A percentile compares a stretch with the other conserved stretches of the same genome.
Conservation (phyloP, 2,329 filamentous ascomycete genomes). For the Colletotrichum chrysophilum region DNA sequence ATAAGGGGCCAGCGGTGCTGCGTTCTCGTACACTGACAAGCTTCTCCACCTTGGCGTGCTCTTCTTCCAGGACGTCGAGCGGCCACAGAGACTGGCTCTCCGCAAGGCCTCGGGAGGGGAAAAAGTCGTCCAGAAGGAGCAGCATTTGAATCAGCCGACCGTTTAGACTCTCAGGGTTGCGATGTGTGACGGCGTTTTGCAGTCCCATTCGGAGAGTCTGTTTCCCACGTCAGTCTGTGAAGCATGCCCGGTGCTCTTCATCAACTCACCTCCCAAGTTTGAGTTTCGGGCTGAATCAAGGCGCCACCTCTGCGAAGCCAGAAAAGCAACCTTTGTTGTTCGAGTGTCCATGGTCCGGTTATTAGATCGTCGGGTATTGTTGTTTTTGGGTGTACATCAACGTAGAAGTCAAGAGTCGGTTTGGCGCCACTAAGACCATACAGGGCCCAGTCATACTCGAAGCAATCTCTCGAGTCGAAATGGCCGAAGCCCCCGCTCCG, state of each 20-base stretch:
- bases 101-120: not conserved
- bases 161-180: slow-evolving; percentile 4
- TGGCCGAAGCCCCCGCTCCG: slow-evolving; percentile 28
- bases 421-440: slow-evolving; percentile 7
- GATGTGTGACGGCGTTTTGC: slow-evolving; percentile 13
- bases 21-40: not conserved
- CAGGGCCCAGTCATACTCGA: slow-evolving; percentile 39
- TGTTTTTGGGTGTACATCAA: slow-evolving; percentile 43
- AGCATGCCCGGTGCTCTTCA: not conserved
- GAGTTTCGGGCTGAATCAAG: slow-evolving; percentile 29
- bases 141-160: slow-evolving; percentile 13
- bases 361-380: slow-evolving; percentile 46
- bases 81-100: slow-evolving; percentile 4
- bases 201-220: slow-evolving; percentile 9
- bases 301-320: slow-evolving; percentile 49
- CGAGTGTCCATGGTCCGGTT: slow-evolving; percentile 46
- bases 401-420: slow-evolving; percentile 15
- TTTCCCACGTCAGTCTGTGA: not conserved
- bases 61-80: slow-evolving; percentile 6
- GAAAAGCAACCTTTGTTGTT: slow-evolving; percentile 45
- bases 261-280: slow-evolving; percentile 43
- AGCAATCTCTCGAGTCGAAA: slow-evolving; percentile 39
- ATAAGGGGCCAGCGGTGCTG: not conserved
- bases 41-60: slow-evolving; percentile 4
- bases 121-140: slow-evolving; percentile 8